Evolutionary conservation across 169 alveolate genomes (phyloP).

Genomic region (Toxoplasma gondii): DNA sequence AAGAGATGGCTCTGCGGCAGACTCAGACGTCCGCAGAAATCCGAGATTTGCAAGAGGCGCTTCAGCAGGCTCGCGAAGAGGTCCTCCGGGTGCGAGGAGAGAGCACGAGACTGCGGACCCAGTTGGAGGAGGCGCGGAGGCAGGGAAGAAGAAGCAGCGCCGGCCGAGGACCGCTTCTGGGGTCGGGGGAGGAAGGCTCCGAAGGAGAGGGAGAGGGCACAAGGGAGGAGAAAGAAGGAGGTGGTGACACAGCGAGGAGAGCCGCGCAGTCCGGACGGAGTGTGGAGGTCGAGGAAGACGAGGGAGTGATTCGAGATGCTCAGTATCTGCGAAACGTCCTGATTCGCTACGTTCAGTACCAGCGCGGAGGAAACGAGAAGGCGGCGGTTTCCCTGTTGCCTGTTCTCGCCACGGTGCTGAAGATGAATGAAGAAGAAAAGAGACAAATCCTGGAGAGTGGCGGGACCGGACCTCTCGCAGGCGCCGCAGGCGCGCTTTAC

Average conservation of each 20-base stretch:
- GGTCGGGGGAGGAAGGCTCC: not conserved
- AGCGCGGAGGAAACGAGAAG: slow-evolving; percentile 21
- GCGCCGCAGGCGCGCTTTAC: not conserved
- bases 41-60: not conserved
- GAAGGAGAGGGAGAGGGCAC: not conserved
- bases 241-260: not conserved
- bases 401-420: slow-evolving; percentile 34
- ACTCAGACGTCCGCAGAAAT: not conserved
- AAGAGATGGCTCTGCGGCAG: slow-evolving; percentile 10
- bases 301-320: slow-evolving; percentile 18
- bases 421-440: slow-evolving; percentile 6
- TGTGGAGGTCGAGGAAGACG: not conserved
- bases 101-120: not conserved
- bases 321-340: slow-evolving; percentile 16
- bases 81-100: not conserved
- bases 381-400: slow-evolving; percentile 23
- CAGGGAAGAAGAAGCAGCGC: not conserved
- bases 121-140: not conserved
- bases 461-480: not conserved
- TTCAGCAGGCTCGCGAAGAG: slow-evolving; percentile 15
- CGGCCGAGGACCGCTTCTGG: not conserved
- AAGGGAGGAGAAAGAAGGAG: not conserved
- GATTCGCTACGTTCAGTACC: slow-evolving; percentile 22
- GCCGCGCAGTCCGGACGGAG: not conserved
- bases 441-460: not conserved